phyloP scores from a whole-genome alignment of 495 filamentous ascomycete species.

The Talaromyces thailandensis region DNA sequence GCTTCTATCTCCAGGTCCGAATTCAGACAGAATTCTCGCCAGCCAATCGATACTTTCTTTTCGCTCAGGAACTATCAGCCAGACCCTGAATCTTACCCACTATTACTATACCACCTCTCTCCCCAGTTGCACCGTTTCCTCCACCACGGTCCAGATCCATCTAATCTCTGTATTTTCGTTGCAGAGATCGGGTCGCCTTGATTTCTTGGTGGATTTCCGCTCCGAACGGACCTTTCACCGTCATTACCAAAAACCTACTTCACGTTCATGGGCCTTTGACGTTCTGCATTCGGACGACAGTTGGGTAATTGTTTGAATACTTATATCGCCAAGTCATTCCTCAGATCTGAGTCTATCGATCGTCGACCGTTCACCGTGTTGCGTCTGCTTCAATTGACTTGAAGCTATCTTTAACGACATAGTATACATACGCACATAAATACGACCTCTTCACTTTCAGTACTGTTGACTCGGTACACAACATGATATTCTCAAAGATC shows the following conservation, averaged over 20 bases:
- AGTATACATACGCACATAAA: neutral
- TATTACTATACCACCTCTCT: neutral
- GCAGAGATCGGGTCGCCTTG: neutral
- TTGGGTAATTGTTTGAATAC: neutral
- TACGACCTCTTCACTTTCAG: neutral
- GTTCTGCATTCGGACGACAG: neutral
- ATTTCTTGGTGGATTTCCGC: neutral
- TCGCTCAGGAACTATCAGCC: neutral
- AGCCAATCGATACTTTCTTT: neutral
- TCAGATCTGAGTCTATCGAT: neutral
- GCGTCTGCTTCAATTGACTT: conserved; percentile 6
- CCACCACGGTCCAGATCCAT: neutral
- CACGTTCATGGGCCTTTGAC: neutral
- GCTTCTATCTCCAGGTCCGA: neutral
- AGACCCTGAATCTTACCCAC: neutral
- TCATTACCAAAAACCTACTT: neutral
- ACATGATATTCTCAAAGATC: conserved; percentile 28
- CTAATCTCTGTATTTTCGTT: neutral
- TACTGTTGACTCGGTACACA: neutral
- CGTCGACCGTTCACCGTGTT: neutral
- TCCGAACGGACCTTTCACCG: neutral
- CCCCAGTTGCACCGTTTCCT: neutral
- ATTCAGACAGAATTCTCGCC: neutral
- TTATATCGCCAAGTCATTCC: conserved; percentile 5
- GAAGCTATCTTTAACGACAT: neutral